These are phyloP conservation scores for Buxus sempervirens DNA, from an alignment of 164 flowering plant genomes.

Conservation along the genomic window DNA sequence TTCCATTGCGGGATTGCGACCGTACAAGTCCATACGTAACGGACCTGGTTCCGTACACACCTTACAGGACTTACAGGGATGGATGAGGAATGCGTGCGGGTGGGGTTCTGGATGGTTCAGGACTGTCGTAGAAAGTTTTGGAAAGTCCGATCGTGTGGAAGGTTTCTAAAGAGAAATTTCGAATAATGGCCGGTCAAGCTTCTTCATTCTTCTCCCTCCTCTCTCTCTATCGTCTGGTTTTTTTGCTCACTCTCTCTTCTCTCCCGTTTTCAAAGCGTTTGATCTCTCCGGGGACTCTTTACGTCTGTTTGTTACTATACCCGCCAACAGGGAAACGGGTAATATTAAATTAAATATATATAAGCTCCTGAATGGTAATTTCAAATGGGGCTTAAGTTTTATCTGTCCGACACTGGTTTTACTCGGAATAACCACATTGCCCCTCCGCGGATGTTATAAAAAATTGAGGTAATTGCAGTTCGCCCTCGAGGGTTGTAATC, in stretches of 20 bases:
- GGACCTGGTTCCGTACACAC: background rate
- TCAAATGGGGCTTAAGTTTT: background rate
- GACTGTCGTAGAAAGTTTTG: background rate
- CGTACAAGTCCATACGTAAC: constrained; percentile 53
- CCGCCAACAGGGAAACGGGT: constrained; percentile 22
- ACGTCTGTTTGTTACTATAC: constrained; percentile 21
- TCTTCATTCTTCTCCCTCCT: background rate
- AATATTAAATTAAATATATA: constrained; percentile 8
- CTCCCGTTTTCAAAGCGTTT: constrained; percentile 11
- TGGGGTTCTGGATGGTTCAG: constrained; percentile 6
- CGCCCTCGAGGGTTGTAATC: too few relatives aligned
- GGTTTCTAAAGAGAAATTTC: background rate
- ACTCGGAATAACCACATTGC: background rate
- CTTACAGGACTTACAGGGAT: constrained; percentile 7
- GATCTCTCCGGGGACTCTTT: constrained; percentile 8
- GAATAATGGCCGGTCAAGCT: constrained; percentile 1
- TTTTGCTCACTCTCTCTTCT: constrained; percentile 3
- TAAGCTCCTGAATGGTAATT: background rate
- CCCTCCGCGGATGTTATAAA: too few relatives aligned
- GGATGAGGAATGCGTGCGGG: constrained; percentile 1
- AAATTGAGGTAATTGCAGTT: too few relatives aligned
- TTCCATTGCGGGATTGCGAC: constrained; percentile 34
- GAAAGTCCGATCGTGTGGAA: constrained; percentile 21
- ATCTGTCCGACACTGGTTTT: background rate
- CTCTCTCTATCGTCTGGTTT: background rate